Base-by-base conservation (phyloP, 2,329 filamentous ascomycete genomes). In the Amauroascus niger region DNA sequence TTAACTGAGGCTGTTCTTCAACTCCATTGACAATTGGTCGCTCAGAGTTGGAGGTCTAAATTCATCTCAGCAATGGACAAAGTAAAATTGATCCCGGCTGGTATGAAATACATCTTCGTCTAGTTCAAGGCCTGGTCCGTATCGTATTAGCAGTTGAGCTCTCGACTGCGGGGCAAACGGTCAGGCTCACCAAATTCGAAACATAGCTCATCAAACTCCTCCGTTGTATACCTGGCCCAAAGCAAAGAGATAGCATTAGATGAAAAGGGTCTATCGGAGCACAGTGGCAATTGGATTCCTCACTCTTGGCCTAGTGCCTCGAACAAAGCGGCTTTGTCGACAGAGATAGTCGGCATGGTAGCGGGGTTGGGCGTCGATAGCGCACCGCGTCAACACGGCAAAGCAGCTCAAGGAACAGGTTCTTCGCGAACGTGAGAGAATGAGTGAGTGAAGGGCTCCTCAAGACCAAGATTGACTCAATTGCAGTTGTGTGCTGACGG, bases 321-420 rank as follows among this genome's bases (percentile, higher is more conserved):
- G 79, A 87, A 97, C 68, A 98, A 87, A 68, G 85, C 88, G 66
- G 89, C 90, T 77, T 97, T 98, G 78, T 97, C 87, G 64, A 97
- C 90, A 63, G 85, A 80, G 64, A 98, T 96, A 69, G 93, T 98
- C 74, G 93, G 93, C 93, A 96, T 96, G 57, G 70, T 81, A 71
- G 68, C 62, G 64, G 55, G 48, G 47, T 2, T 16, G 33, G 16
- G 32, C 18, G 52, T 24, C 39, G 33, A 22, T 24, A 24, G 24
- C 28, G 24, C 9, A 46, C n/a, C n/a, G n/a, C 18, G 24, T 33
- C 45, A 28, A 33, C 22, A 18, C 16, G 11, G 22, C 6, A 40
- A 11, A 5, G 26, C n/a, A 18, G 7, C 18, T 18, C 14, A 20
- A 41, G 20, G 32, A 4, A 20, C 26, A 8, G 41, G 3, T 30